phyloP scores from a whole-genome alignment of 306 rosid genomes.

The Quercus robur region DNA sequence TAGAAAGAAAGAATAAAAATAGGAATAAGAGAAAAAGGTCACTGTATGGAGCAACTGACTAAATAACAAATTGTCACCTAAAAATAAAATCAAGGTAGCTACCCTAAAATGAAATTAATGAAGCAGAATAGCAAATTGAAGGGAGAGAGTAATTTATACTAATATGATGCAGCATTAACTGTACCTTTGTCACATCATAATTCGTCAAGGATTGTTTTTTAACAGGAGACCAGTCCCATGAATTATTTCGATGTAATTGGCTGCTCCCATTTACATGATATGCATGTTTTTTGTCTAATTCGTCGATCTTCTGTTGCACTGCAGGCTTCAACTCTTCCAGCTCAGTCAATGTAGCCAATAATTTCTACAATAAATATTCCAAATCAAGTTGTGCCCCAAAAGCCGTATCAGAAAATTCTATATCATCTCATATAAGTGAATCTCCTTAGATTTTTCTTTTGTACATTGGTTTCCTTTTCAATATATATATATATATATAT shows the following conservation, averaged over 20 bases:
- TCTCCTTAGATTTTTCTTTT: too few species aligned
- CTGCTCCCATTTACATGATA: conserved; percentile 45
- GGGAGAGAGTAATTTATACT: neutral
- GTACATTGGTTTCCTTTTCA: too few species aligned
- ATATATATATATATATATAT: too few species aligned
- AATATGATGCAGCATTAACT: neutral
- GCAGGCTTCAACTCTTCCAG: conserved; percentile 82
- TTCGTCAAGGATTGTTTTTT: conserved; percentile 36
- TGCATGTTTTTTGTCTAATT: conserved; percentile 45
- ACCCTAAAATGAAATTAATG: neutral
- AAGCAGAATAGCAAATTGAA: neutral
- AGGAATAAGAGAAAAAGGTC: conserved; percentile 11
- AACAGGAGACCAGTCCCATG: conserved; percentile 34
- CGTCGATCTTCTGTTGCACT: conserved; percentile 72
- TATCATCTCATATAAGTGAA: neutral
- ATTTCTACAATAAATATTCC: conserved; percentile 41
- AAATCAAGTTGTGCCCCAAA: conserved; percentile 20
- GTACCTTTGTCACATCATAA: conserved; percentile 55
- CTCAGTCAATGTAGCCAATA: conserved; percentile 66
- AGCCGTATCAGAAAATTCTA: neutral
- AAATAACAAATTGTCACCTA: neutral
- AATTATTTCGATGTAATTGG: conserved; percentile 44
- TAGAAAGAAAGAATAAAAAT: conserved; percentile 1
- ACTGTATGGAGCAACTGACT: neutral
- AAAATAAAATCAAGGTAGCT: neutral